Evolutionary conservation across 2,329 filamentous ascomycete species (phyloP).

Genomic region (Chaetomium globosum): DNA sequence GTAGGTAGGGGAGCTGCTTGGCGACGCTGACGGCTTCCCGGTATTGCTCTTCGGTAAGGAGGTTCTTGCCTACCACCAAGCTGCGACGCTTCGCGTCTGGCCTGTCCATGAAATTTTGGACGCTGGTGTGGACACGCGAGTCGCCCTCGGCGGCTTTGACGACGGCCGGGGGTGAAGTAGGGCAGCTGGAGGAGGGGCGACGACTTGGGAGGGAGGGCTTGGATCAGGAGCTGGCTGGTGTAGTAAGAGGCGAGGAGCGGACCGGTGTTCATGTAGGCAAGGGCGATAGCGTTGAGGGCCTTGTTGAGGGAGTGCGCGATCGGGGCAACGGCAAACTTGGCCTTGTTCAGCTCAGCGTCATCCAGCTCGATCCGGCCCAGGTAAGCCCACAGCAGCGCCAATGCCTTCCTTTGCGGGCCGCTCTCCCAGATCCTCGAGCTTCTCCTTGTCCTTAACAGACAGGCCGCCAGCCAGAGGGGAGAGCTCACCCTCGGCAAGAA

Average conservation of each 20-base stretch:
- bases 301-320: slow-evolving; percentile 83
- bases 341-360: slow-evolving; percentile 73
- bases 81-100: slow-evolving; percentile 73
- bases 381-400: slow-evolving; percentile 93
- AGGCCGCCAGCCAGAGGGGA: slow-evolving; percentile 61
- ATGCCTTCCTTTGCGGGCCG: slow-evolving; percentile 77
- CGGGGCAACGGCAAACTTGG: slow-evolving; percentile 88
- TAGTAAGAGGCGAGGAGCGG: slow-evolving; percentile 82
- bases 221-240: slow-evolving; percentile 82
- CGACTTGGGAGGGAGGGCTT: slow-evolving; percentile 79
- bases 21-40: slow-evolving; percentile 73
- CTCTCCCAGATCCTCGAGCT: slow-evolving; percentile 82
- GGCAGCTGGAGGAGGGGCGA: slow-evolving; percentile 92
- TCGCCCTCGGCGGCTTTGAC: slow-evolving; percentile 72
- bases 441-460: slow-evolving; percentile 71
- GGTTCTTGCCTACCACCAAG: slow-evolving; percentile 68
- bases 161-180: slow-evolving; percentile 71
- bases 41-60: slow-evolving; percentile 78
- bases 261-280: slow-evolving; percentile 81
- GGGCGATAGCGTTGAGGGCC: slow-evolving; percentile 81
- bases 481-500: slow-evolving; percentile 63
- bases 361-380: slow-evolving; percentile 84
- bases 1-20: slow-evolving; percentile 78
- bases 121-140: slow-evolving; percentile 71
- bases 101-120: slow-evolving; percentile 88